A percentile compares a stretch with the other conserved stretches of the same genome.
Conservation (phyloP, 257 asterid genomes). For the Solanum chaucha region DNA sequence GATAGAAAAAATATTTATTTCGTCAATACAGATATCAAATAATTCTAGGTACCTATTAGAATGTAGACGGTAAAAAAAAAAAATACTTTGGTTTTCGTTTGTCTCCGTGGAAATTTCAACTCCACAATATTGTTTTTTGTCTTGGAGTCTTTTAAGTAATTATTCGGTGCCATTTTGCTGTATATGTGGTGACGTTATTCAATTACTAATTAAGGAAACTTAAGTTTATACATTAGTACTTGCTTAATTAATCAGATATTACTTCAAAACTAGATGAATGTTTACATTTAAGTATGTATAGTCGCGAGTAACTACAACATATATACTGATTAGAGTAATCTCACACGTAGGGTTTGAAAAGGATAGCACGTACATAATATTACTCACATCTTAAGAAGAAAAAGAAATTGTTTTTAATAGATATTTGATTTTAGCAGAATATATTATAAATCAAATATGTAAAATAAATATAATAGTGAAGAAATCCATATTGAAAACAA, state of each 20-base stretch:
- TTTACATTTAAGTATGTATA: background rate
- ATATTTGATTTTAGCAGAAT: background rate
- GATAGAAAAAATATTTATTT: background rate
- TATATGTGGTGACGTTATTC: background rate
- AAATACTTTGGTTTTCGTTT: background rate
- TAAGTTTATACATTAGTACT: background rate
- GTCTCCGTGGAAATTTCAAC: background rate
- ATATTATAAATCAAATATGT: background rate
- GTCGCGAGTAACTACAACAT: background rate
- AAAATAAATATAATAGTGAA: background rate
- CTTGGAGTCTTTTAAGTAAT: background rate
- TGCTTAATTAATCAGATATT: background rate
- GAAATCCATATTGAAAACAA: background rate
- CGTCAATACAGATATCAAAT: background rate
- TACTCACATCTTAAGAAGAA: background rate
- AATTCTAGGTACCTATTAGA: background rate
- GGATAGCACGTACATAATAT: background rate
- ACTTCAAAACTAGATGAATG: background rate
- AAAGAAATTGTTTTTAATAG: accelerated
- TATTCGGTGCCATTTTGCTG: background rate
- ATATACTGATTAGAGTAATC: background rate
- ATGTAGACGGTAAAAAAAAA: background rate
- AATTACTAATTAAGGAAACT: background rate
- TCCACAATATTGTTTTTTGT: background rate
- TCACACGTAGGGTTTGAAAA: background rate